phyloP scores from a whole-genome alignment of 2,329 filamentous ascomycete genomes.

The Hypoxylon sp. region DNA sequence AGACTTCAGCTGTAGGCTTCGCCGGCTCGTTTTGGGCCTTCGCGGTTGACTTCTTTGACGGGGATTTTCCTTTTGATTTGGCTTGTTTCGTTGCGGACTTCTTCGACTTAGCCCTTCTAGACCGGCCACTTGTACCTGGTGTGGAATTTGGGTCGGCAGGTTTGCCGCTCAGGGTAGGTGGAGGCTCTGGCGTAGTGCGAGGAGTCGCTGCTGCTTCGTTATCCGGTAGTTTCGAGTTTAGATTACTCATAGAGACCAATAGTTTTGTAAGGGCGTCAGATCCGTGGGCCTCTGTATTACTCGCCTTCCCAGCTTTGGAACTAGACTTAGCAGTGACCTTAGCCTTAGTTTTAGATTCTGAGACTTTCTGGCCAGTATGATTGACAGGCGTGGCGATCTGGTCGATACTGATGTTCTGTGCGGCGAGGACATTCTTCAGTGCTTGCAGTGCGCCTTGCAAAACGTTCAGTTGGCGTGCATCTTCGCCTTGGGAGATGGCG shows the following conservation, averaged over 20 bases:
- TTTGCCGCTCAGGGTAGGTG: neutral
- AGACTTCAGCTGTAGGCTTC: neutral
- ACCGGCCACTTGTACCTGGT: neutral
- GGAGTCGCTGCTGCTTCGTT: neutral
- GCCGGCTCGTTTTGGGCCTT: neutral
- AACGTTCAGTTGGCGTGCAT: constrained; percentile 50
- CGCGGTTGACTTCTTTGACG: neutral
- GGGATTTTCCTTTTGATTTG: constrained; percentile 1
- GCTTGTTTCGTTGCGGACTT: neutral
- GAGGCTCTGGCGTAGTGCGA: neutral
- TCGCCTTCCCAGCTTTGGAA: neutral
- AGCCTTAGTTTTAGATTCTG: neutral
- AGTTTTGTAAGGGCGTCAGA: neutral
- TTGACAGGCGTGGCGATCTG: constrained; percentile 34
- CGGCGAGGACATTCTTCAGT: constrained; percentile 56
- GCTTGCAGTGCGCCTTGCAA: constrained; percentile 56
- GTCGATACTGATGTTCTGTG: constrained; percentile 51
- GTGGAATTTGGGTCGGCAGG: neutral
- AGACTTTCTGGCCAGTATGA: constrained; percentile 8
- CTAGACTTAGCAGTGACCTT: constrained; percentile 10
- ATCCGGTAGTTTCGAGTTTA: neutral
- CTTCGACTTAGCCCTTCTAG: neutral
- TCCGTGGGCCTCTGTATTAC: neutral
- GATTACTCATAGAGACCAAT: neutral
- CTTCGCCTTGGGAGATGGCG: constrained; percentile 26